A percentile compares a stretch with the other conserved stretches of the same genome.
Conservation (phyloP, 257 asterid genomes). For the Marsdenia floribunda region DNA sequence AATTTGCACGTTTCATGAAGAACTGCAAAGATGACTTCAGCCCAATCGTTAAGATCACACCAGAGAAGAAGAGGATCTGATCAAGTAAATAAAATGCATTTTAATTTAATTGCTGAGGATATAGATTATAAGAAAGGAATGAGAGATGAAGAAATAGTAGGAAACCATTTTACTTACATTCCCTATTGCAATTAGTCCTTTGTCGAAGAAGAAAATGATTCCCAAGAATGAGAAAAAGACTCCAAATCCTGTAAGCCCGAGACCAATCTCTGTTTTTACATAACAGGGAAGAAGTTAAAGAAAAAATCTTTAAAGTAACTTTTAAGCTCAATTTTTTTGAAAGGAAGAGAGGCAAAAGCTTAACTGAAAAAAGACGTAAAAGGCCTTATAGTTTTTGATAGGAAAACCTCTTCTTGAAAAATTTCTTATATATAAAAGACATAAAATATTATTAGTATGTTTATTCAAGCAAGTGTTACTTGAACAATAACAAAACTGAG, state of each 20-base stretch:
- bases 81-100: conserved; percentile 18
- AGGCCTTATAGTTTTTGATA: neutral
- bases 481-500: neutral
- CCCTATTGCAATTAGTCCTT: conserved; percentile 95
- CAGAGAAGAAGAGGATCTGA: conserved; percentile 95
- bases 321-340: neutral
- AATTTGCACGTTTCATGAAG: conserved; percentile 84
- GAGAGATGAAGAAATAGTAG: conserved; percentile 7
- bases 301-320: neutral
- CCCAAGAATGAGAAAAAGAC: conserved; percentile 85
- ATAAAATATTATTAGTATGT: neutral
- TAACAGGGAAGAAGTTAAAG: conserved; percentile 5
- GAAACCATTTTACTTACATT: conserved; percentile 52
- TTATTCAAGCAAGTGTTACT: neutral
- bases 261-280: conserved; percentile 76
- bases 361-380: neutral
- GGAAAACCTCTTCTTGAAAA: neutral
- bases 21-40: conserved; percentile 79
- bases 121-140: conserved; percentile 10
- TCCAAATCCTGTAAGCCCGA: conserved; percentile 94
- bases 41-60: conserved; percentile 87
- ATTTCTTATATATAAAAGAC: neutral
- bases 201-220: conserved; percentile 77
- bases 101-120: neutral
- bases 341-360: neutral